Base-by-base conservation (phyloP, 2,329 filamentous ascomycete species). In the Cercospora brassicicola region DNA sequence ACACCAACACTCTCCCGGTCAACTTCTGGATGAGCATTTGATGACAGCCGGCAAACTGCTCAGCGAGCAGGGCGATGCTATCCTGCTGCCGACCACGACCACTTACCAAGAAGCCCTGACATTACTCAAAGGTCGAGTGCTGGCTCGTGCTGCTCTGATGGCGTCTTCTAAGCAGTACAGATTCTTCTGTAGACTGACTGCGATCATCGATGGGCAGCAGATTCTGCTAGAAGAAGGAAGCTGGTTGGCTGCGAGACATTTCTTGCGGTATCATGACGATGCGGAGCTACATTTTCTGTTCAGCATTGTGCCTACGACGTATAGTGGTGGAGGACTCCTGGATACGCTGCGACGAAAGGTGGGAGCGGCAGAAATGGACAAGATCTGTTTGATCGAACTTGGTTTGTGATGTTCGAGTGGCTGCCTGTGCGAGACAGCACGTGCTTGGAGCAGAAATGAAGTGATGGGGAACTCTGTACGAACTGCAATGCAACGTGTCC, bases 201-300 rank as follows among this genome's bases (percentile, higher is more conserved):
- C 63, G 8, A 11, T 59, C 23, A 23, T 45, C 9, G 39, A 64
- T 2, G 33, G 28, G 4, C 59, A 68, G 7, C n/a, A n/a, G 23
- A 59, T 70, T 7, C n/a, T 70, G 55, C 45, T 70, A 7, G 66
- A 70, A 33, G 23, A 64, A 8, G 68, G 66, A 8, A 68, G 56
- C n/a, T 70, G 68, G 68, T n/a, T 45, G 10, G 66, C 68, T 42
- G 68, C 68, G 59, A 64, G 60, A 23, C 42, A 64, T 28, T 42
- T 70, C 15, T 66, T 70, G 63, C 20, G 61, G 28, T 55, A 51
- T 55, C 23, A 31, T 11, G 63, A 68, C 4, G 23, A 62, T 36
- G 63, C 59, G 33, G 59, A 64, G n/a, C 28, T 70, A 48, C 26
- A 20, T 11, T 64, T 64, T 18, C 51, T 68, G 48, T 70, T 68